Base-by-base conservation (phyloP, 305 asterid genomes). In the Fraxinus latifolia region DNA sequence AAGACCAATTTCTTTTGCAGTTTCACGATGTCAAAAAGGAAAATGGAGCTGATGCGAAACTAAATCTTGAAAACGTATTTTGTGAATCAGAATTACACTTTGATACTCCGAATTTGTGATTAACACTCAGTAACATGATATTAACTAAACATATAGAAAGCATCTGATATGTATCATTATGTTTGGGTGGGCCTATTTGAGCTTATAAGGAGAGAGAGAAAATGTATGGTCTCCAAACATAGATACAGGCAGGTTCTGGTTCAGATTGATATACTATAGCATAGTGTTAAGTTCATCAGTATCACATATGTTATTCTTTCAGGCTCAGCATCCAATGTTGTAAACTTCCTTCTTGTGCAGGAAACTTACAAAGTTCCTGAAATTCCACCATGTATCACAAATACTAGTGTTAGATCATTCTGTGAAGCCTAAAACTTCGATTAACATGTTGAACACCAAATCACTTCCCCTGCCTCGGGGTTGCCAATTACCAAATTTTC, bases 331-430 rank as follows among this genome's bases (percentile, higher is more conserved):
- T 7, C 72, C 5, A 25, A 31, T 27, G 29, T 27, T 1, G 33
- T 65, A 65, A 65, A 62, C 72, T 62, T 62, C 15, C 62, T 60
- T 75, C 65, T 29, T 17, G 36, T 47, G 68, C 81, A 79, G 34
- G 34, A 55, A 72, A 65, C 79, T 29, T 62, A 0, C 11, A 12
- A 58, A 37, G 8, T 29, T 31, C 73, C 5, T 29, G 39, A 9
- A 70, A 11, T 74, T 62, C 80, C 23, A 55, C 5, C 77, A 53
- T 65, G 47, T 25, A 44, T 23, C 8, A 4, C 55, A 58, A 37
- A 65, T 60, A 78, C 44, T 58, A 21, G 17, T 5, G 0, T 14
- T 58, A 60, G 25, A 23, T 34, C 62, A 14, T 65, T 23, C 36
- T 25, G 31, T 77, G 37, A 82, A 8, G 25, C 42, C 72, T 34